A percentile compares a stretch with the other conserved stretches of the same genome.
phyloP scores from a whole-genome alignment of 2,329 filamentous ascomycete genomes.

The Ceratocystiopsis brevicomis region DNA sequence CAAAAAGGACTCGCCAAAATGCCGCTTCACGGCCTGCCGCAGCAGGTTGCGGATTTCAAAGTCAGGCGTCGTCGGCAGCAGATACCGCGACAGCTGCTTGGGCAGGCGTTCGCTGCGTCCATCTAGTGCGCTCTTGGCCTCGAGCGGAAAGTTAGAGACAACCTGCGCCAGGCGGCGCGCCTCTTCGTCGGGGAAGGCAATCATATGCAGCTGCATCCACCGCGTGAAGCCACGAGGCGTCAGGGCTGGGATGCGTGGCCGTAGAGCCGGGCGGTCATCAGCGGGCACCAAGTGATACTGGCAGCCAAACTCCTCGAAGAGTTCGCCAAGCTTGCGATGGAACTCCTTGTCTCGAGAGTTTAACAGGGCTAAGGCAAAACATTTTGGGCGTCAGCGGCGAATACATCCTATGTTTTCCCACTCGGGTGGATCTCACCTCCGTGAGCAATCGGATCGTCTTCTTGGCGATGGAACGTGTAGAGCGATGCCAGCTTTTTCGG shows the following conservation, averaged over 20 bases:
- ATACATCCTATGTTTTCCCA: neutral
- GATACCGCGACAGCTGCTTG: constrained; percentile 53
- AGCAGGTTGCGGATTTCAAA: constrained; percentile 38
- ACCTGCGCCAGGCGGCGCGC: constrained; percentile 49
- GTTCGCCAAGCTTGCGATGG: constrained; percentile 13
- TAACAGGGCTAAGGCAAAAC: constrained; percentile 31
- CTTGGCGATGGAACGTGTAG: constrained; percentile 47
- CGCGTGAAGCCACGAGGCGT: constrained; percentile 48
- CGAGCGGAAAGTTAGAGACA: constrained; percentile 51
- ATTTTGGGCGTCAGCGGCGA: neutral
- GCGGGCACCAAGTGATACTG: constrained; percentile 48
- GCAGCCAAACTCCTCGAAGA: constrained; percentile 35
- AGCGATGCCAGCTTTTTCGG: constrained; percentile 59
- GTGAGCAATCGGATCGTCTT: constrained; percentile 51
- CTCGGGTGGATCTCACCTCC: constrained; percentile 11
- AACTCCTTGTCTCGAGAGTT: constrained; percentile 13
- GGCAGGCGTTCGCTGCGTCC: constrained; percentile 56
- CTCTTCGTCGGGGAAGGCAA: constrained; percentile 60
- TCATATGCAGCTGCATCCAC: constrained; percentile 57
- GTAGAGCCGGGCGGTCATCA: constrained; percentile 20
- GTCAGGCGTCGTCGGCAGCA: constrained; percentile 46
- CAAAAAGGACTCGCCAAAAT: constrained; percentile 10
- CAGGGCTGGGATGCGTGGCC: constrained; percentile 42
- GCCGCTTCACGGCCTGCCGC: constrained; percentile 36
- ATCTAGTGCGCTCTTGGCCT: constrained; percentile 29